These are phyloP conservation scores for Botryotinia globosa DNA, from an alignment of 2,329 filamentous ascomycete genomes.

Conservation along the genomic window DNA sequence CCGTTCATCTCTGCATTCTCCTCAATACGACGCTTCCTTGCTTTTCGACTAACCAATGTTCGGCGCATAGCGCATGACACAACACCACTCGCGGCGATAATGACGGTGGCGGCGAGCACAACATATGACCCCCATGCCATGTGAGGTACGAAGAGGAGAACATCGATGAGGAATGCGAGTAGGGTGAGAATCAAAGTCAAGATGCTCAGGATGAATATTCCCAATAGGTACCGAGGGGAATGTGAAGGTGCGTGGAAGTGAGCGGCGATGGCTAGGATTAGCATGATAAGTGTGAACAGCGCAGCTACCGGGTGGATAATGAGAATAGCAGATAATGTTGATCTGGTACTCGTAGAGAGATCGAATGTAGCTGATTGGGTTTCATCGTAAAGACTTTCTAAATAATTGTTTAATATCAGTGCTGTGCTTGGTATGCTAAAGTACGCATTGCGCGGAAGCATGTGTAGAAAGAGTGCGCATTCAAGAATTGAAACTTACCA, in stretches of 20 bases:
- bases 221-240: slow-evolving; percentile 82
- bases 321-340: slow-evolving; percentile 78
- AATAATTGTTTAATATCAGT: slow-evolving; percentile 6
- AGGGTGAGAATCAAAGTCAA: slow-evolving; percentile 80
- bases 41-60: slow-evolving; percentile 85
- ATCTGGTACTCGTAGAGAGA: slow-evolving; percentile 51
- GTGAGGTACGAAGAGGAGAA: slow-evolving; percentile 91
- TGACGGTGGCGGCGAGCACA: slow-evolving; percentile 81
- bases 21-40: slow-evolving; percentile 85
- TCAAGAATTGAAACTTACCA: slow-evolving; percentile 48
- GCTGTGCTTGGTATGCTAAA: neutral
- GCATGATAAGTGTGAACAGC: slow-evolving; percentile 79
- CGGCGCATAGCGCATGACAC: slow-evolving; percentile 94
- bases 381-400: slow-evolving; percentile 33
- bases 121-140: slow-evolving; percentile 93
- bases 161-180: slow-evolving; percentile 87
- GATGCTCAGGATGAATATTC: slow-evolving; percentile 80
- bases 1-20: slow-evolving; percentile 98
- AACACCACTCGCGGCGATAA: slow-evolving; percentile 77
- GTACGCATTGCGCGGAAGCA: slow-evolving; percentile 4
- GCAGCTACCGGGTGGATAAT: slow-evolving; percentile 92
- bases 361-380: slow-evolving; percentile 49
- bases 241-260: slow-evolving; percentile 88
- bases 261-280: slow-evolving; percentile 73
- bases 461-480: neutral